These are phyloP conservation scores for Sequoia sempervirens DNA, from an alignment of 75 land plant genomes.

Conservation along the genomic window DNA sequence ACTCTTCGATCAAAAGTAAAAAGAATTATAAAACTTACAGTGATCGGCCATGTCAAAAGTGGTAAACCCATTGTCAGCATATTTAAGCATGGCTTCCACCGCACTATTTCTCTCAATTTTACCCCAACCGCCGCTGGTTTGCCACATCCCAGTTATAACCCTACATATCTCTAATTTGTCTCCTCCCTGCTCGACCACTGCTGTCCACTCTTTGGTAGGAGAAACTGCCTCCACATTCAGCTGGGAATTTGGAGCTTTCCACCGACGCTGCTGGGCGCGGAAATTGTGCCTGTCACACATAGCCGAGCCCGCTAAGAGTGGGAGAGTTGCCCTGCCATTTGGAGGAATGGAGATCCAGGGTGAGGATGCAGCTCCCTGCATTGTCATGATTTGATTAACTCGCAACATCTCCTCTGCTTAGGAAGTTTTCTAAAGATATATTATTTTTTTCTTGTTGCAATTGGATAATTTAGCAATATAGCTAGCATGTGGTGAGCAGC, in stretches of 20 bases:
- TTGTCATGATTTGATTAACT: neutral
- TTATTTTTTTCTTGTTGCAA: too few relatives aligned
- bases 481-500: too few relatives aligned
- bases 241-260: neutral
- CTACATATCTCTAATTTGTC: constrained; percentile 69
- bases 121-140: constrained; percentile 94
- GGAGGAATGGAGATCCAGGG: neutral
- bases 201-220: neutral
- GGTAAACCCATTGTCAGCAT: constrained; percentile 68
- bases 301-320: neutral
- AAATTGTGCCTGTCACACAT: neutral
- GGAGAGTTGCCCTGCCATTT: neutral
- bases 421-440: neutral
- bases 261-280: neutral
- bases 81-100: constrained; percentile 73
- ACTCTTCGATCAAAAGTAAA: too few relatives aligned
- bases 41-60: constrained; percentile 92
- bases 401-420: neutral
- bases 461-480: too few relatives aligned
- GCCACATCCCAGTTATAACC: constrained; percentile 90
- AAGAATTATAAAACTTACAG: constrained; percentile 35
- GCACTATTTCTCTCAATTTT: constrained; percentile 57
- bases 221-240: neutral
- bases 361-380: neutral
- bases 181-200: constrained; percentile 37